These are phyloP conservation scores for Linanthus parryae DNA, from an alignment of 148 eudicot genomes.

Conservation along the genomic window DNA sequence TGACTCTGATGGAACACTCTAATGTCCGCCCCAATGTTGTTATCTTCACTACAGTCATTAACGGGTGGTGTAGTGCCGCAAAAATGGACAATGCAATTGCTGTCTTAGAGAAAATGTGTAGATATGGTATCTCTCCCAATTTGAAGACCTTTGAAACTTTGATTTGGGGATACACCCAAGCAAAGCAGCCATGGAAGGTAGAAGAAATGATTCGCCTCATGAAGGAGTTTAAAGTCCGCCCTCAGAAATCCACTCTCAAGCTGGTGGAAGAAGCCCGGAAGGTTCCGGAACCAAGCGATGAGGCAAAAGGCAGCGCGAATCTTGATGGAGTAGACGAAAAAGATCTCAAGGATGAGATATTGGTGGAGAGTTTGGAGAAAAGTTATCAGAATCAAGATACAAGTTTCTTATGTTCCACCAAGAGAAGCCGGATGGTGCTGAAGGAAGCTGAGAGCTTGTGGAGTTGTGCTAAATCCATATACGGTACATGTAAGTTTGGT, in stretches of 20 bases:
- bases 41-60: slow-evolving; percentile 67
- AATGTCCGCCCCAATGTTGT: slow-evolving; percentile 57
- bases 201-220: slow-evolving; percentile 55
- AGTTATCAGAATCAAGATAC: slow-evolving; percentile 25
- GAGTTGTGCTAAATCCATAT: slow-evolving; percentile 25
- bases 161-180: slow-evolving; percentile 66
- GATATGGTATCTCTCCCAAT: slow-evolving; percentile 52
- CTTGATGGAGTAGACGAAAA: slow-evolving; percentile 3
- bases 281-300: slow-evolving; percentile 32
- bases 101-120: slow-evolving; percentile 49
- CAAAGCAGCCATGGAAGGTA: slow-evolving; percentile 67
- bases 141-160: slow-evolving; percentile 74
- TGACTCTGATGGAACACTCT: slow-evolving; percentile 36
- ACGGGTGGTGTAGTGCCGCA: slow-evolving; percentile 66
- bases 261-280: slow-evolving; percentile 56
- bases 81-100: slow-evolving; percentile 55
- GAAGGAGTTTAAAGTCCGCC: slow-evolving; percentile 40
- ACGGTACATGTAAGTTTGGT: slow-evolving; percentile 34
- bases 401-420: slow-evolving; percentile 14
- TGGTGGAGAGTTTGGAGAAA: slow-evolving; percentile 24
- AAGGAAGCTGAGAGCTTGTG: slow-evolving; percentile 31
- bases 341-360: slow-evolving; percentile 13
- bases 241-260: slow-evolving; percentile 44
- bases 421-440: slow-evolving; percentile 16
- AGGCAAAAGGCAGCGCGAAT: slow-evolving; percentile 15